Percentiles rank a stretch among this genome's conserved stretches.
These are phyloP conservation scores for Neoboletus brunneissimus DNA, from an alignment of 768 basidiomycete species.

Conservation along the genomic window DNA sequence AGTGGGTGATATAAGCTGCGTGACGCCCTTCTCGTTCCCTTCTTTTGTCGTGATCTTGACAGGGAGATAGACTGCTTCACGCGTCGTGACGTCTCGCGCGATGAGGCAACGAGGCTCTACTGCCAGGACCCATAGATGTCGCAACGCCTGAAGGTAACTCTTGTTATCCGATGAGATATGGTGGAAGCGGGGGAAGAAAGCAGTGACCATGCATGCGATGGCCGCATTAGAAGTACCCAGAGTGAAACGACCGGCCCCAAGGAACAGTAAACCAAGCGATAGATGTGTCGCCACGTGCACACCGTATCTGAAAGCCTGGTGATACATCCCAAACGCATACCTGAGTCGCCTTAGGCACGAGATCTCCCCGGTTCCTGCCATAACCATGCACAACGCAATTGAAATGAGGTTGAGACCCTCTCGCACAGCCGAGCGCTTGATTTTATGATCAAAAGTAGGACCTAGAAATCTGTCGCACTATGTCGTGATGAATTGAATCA, in stretches of 20 bases:
- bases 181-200: constrained; percentile 91
- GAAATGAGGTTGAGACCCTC: constrained; percentile 88
- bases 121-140: constrained; percentile 95
- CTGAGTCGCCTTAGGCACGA: constrained; percentile 83
- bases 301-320: constrained; percentile 76
- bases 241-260: constrained; percentile 90
- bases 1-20: constrained; percentile 87
- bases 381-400: constrained; percentile 84
- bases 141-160: constrained; percentile 85
- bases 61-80: constrained; percentile 88
- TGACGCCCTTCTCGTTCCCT: constrained; percentile 55
- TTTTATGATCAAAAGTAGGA: constrained; percentile 79
- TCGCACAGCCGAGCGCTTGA: constrained; percentile 82
- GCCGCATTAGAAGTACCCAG: constrained; percentile 90
- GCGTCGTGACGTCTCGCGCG: constrained; percentile 88
- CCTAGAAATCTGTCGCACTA: constrained; percentile 39
- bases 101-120: constrained; percentile 92
- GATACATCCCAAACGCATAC: constrained; percentile 85
- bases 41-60: constrained; percentile 83
- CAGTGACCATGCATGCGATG: constrained; percentile 82
- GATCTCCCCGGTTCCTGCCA: constrained; percentile 97
- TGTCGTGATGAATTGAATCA: background rate
- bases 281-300: constrained; percentile 88
- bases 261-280: constrained; percentile 87
- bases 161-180: constrained; percentile 81